Evolutionary conservation across 257 asterid genomes (phyloP).

Genomic region (Ligustrum vulgare): DNA sequence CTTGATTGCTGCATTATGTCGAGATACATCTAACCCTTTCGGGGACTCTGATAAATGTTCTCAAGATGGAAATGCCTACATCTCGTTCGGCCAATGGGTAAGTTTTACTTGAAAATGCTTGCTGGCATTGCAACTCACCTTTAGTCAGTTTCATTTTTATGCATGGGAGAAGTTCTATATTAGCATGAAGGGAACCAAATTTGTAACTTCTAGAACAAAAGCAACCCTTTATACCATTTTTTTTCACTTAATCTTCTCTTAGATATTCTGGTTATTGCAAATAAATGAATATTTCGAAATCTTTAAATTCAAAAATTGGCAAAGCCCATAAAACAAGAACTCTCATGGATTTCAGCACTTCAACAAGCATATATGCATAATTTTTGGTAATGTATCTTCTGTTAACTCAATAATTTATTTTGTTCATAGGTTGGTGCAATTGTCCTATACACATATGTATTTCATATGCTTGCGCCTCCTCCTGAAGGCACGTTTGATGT

Average conservation of each 20-base stretch:
- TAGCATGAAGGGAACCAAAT: constrained; percentile 6
- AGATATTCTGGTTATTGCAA: background rate
- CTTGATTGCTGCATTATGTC: constrained; percentile 87
- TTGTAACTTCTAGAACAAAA: constrained; percentile 13
- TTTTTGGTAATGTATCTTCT: background rate
- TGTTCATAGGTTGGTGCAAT: constrained; percentile 90
- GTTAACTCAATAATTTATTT: constrained; percentile 22
- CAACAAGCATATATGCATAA: constrained; percentile 4
- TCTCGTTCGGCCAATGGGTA: constrained; percentile 99
- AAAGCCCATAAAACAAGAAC: constrained; percentile 5
- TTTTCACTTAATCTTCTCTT: background rate
- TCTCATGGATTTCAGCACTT: constrained; percentile 7
- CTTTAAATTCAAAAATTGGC: background rate
- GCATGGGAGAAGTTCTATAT: background rate
- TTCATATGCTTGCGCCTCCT: constrained; percentile 94
- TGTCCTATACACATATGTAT: constrained; percentile 87
- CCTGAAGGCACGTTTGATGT: constrained; percentile 74
- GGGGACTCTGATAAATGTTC: constrained; percentile 76
- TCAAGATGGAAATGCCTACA: constrained; percentile 96
- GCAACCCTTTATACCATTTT: constrained; percentile 8
- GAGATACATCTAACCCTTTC: constrained; percentile 86
- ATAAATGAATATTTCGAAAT: background rate
- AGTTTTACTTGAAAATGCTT: constrained; percentile 26
- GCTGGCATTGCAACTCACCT: constrained; percentile 12
- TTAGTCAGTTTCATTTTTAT: background rate